Conservation (phyloP, 768 basidiomycete species). For the Boletus eberwhitei region DNA sequence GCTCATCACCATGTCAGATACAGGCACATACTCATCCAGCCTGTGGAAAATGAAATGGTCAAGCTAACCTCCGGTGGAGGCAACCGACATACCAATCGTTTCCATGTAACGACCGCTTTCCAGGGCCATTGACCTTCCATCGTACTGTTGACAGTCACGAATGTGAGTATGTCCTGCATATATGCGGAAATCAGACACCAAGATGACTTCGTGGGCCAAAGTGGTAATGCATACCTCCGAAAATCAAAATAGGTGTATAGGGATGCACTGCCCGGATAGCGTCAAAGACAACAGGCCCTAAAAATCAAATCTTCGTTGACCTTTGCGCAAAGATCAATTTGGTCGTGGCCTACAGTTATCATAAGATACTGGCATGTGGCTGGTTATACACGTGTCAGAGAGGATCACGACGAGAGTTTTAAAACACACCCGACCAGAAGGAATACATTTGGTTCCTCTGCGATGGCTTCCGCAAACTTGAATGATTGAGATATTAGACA, state of each 20-base stretch:
- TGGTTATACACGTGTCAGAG: conserved; percentile 23
- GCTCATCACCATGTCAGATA: background rate
- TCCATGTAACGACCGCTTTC: conserved; percentile 92
- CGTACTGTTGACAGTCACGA: conserved; percentile 27
- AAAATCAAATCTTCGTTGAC: background rate
- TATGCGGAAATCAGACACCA: background rate
- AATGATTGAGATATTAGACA: background rate
- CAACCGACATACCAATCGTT: conserved; percentile 60
- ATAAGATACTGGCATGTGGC: conserved; percentile 78
- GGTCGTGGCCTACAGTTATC: conserved; percentile 53
- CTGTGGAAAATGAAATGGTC: conserved; percentile 5
- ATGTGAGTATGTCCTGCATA: conserved; percentile 47
- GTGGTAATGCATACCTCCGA: conserved; percentile 51
- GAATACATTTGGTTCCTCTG: conserved; percentile 81
- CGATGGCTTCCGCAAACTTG: conserved; percentile 75
- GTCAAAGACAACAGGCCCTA: conserved; percentile 71
- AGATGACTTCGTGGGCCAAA: background rate
- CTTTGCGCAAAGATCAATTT: background rate
- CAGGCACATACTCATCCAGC: conserved; percentile 59
- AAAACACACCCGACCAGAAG: conserved; percentile 57
- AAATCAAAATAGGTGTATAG: conserved; percentile 74
- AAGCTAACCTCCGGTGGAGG: background rate
- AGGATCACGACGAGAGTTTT: background rate
- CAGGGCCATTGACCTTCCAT: conserved; percentile 38
- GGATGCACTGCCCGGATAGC: conserved; percentile 73